phyloP scores from a whole-genome alignment of 176 grass and related monocot genomes.

The Hordeum vulgare region MorexV3_pseudomolecules_assembly NC_058523.1:476381115-476381614 shows the following conservation, averaged over 20 bases:
- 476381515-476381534: constrained; percentile 23
- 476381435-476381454: background rate
- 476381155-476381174: background rate
- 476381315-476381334: background rate
- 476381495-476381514: background rate
- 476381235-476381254: background rate
- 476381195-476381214: background rate
- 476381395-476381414: background rate
- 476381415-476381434: background rate
- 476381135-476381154: background rate
- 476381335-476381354: background rate
- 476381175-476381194: background rate
- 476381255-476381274: background rate
- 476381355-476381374: background rate
- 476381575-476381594: constrained; percentile 98
- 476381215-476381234: background rate
- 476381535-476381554: constrained; percentile 93
- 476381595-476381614: constrained; percentile 96
- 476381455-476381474: background rate
- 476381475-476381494: background rate
- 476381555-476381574: constrained; percentile 99
- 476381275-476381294: background rate
- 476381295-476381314: background rate
- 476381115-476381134: background rate
- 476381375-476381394: constrained; percentile 5